These are phyloP conservation scores for Fusarium palustre DNA, from an alignment of 2,329 filamentous ascomycete genomes.

Conservation along the genomic window DNA sequence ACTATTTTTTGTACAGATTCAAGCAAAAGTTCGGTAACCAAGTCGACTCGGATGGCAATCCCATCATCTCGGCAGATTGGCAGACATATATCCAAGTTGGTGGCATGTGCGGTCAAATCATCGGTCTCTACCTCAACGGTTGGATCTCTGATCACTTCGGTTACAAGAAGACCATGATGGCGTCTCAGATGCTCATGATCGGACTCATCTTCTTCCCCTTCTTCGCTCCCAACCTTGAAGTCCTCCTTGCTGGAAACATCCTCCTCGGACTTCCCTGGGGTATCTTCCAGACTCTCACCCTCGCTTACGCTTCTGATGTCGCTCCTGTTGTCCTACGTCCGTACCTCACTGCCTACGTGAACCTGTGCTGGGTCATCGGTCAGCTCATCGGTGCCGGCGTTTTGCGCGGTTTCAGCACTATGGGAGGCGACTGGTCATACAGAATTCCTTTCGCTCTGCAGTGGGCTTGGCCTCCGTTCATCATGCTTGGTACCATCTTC, in stretches of 20 bases:
- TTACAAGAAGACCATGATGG: constrained; percentile 51
- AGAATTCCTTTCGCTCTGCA: constrained; percentile 62
- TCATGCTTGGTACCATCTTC: constrained; percentile 58
- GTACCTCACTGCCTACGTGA: constrained; percentile 61
- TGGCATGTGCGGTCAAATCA: constrained; percentile 27
- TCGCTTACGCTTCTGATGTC: constrained; percentile 62
- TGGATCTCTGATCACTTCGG: constrained; percentile 21
- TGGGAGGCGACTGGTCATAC: constrained; percentile 58
- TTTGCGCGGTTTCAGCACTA: constrained; percentile 54
- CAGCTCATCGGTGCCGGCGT: constrained; percentile 59
- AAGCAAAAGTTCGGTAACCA: constrained; percentile 29
- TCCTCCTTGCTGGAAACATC: constrained; percentile 58
- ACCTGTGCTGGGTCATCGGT: constrained; percentile 63
- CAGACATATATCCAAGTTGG: constrained; percentile 29
- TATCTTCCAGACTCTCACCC: constrained; percentile 60
- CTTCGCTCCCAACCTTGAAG: constrained; percentile 56
- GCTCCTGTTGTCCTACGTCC: constrained; percentile 57
- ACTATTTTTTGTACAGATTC: neutral
- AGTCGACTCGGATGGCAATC: constrained; percentile 17
- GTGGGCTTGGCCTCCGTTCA: constrained; percentile 60
- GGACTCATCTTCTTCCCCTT: constrained; percentile 62
- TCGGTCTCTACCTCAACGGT: constrained; percentile 26
- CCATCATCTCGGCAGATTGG: constrained; percentile 20
- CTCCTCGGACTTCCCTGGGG: constrained; percentile 61
- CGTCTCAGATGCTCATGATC: constrained; percentile 51